Conservation (phyloP, 768 basidiomycete species). For the Phanerochaete carnosa region DNA sequence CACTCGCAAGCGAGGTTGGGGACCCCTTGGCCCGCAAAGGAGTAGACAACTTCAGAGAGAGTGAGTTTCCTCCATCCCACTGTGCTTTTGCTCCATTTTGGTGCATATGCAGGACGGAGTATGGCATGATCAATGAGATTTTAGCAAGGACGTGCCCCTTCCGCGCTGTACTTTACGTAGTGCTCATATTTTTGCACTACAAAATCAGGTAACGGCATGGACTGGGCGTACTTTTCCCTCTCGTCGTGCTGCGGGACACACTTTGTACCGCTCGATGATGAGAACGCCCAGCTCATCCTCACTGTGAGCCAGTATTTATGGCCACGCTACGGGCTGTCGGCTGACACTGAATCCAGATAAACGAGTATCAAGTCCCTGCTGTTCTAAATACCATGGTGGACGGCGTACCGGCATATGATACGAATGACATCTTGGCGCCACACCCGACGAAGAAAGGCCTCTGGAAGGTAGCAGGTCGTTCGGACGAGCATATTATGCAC, state of each 20-base stretch:
- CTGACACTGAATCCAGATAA: not conserved
- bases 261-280: conserved; percentile 1
- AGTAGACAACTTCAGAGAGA: no score
- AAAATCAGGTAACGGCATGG: not conserved
- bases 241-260: not conserved
- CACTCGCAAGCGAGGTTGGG: conserved; percentile 12
- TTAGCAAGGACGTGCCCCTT: conserved; percentile 5
- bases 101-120: no score
- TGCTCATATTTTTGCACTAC: not conserved
- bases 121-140: not conserved
- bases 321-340: not conserved
- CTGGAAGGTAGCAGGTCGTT: conserved; percentile 38
- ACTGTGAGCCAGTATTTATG: not conserved
- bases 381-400: conserved; percentile 32
- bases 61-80: no score
- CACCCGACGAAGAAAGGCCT: conserved; percentile 36
- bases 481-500: conserved; percentile 44
- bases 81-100: no score
- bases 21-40: conserved; percentile 10
- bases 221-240: conserved; percentile 11
- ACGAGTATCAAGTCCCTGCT: conserved; percentile 5
- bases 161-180: not conserved
- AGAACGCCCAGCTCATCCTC: not conserved
- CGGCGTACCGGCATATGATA: conserved; percentile 32
- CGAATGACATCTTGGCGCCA: conserved; percentile 36